A percentile compares a stretch with the other conserved stretches of the same genome.
Conservation (phyloP, 176 grass and related monocot genomes). For the Oryza meridionalis region DNA sequence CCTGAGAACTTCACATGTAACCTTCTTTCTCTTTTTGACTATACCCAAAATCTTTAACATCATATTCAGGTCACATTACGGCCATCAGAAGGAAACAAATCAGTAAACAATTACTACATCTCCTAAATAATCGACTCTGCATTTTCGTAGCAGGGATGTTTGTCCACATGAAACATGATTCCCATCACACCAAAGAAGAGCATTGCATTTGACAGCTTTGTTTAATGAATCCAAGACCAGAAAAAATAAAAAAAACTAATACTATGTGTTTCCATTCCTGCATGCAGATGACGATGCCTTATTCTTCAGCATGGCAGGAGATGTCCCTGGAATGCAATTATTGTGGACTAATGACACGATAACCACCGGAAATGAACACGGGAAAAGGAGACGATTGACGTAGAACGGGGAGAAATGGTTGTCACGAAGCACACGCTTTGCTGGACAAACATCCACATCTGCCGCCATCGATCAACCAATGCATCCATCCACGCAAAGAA, state of each 20-base stretch:
- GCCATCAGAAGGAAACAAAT: background rate
- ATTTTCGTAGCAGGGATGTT: background rate
- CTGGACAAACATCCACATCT: slow-evolving; percentile 53
- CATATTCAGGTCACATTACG: background rate
- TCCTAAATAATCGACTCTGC: background rate
- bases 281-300: background rate
- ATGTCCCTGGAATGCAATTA: slow-evolving; percentile 33
- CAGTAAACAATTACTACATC: background rate
- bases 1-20: slow-evolving; percentile 9
- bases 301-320: slow-evolving; percentile 7
- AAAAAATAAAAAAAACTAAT: background rate
- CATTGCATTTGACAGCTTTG: background rate
- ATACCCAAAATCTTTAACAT: background rate
- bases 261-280: background rate
- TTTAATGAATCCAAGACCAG: slow-evolving; percentile 5
- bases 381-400: slow-evolving; percentile 43
- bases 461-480: background rate
- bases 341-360: slow-evolving; percentile 29
- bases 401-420: slow-evolving; percentile 40
- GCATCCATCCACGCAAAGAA: background rate
- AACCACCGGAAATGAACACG: slow-evolving; percentile 41
- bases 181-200: slow-evolving; percentile 24
- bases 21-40: slow-evolving; percentile 11
- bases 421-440: slow-evolving; percentile 30
- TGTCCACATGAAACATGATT: background rate